Evolutionary conservation across 345 rosid genomes (phyloP).

Genomic region (Theobroma cacao): DNA sequence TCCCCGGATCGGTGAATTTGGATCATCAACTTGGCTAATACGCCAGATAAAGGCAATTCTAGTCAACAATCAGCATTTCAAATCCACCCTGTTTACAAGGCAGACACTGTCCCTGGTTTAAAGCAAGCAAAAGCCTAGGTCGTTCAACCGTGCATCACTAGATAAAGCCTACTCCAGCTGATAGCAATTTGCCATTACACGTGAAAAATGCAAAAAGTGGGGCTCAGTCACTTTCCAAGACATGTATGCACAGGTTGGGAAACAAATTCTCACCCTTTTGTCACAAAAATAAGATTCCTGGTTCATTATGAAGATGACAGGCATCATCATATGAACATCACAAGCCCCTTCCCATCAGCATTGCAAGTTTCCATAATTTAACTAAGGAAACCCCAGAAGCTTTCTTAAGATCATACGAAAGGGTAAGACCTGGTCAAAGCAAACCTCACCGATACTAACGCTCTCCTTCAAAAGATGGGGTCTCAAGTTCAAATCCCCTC

Average conservation of each 20-base stretch:
- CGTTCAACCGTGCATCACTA: neutral
- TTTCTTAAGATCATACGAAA: neutral
- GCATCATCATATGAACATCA: neutral
- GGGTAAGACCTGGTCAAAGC: neutral
- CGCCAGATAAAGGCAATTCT: neutral
- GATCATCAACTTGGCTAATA: neutral
- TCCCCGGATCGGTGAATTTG: neutral
- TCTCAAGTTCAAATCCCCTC: neutral
- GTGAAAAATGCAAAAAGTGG: neutral
- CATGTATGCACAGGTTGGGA: neutral
- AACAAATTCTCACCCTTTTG: neutral
- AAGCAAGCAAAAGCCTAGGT: neutral
- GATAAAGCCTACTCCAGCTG: neutral
- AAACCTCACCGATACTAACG: neutral
- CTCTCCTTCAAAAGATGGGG: neutral
- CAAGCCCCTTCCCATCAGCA: neutral
- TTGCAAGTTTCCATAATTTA: neutral
- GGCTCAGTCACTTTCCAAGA: neutral
- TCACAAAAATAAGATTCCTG: neutral
- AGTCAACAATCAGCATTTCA: neutral
- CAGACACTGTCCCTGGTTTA: neutral
- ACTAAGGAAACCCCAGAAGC: neutral
- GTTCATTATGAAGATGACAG: neutral
- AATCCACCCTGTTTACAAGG: neutral
- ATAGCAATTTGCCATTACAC: neutral